Percentiles rank a stretch among this genome's conserved stretches.
These are phyloP conservation scores for Cyamopsis tetragonoloba DNA, from an alignment of 306 rosid genomes.

Conservation along the genomic window DNA sequence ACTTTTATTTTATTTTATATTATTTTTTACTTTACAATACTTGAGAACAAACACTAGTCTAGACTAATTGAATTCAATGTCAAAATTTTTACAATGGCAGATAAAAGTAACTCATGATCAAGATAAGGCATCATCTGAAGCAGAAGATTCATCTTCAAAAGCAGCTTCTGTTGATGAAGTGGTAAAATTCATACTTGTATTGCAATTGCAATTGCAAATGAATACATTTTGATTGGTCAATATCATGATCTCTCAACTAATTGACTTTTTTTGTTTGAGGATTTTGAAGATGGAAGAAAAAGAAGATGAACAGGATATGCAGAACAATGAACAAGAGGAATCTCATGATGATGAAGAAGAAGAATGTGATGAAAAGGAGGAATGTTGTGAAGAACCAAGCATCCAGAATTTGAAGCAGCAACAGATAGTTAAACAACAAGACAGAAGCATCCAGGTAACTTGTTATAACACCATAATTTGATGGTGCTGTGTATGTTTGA, in stretches of 20 bases:
- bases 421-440: constrained; percentile 51
- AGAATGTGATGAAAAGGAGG: constrained; percentile 20
- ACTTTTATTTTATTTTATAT: too few relatives aligned
- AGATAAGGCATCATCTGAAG: constrained; percentile 29
- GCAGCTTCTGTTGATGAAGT: constrained; percentile 37
- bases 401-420: constrained; percentile 33
- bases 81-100: constrained; percentile 36
- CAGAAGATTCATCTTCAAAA: constrained; percentile 38
- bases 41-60: too few relatives aligned
- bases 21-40: too few relatives aligned
- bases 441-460: constrained; percentile 58
- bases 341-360: constrained; percentile 29
- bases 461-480: background rate
- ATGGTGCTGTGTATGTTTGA: too few relatives aligned
- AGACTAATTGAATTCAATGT: constrained; percentile 5
- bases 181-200: constrained; percentile 39
- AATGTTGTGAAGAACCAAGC: constrained; percentile 30
- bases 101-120: constrained; percentile 40
- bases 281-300: constrained; percentile 54
- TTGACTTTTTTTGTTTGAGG: constrained; percentile 9
- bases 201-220: constrained; percentile 6
- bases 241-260: background rate
- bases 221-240: background rate
- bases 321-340: constrained; percentile 24
- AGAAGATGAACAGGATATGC: constrained; percentile 33